A percentile compares a stretch with the other conserved stretches of the same genome.
Evolutionary conservation across 208 protist genomes (phyloP).

Genomic region (Kentomonas sorsogonicus): DNA sequence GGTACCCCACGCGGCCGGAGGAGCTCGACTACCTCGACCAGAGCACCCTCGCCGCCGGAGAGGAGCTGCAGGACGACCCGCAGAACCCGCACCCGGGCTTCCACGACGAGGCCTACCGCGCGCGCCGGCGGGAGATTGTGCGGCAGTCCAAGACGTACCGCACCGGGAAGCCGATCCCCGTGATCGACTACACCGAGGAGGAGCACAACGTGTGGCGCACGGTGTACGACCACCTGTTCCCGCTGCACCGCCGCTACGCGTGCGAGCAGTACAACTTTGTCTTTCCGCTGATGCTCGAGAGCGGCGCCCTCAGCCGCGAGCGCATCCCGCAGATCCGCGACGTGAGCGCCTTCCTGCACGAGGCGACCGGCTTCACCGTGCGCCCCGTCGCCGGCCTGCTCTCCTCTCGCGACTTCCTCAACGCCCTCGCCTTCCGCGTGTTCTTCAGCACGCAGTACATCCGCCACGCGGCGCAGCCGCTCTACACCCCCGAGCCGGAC

Average conservation of each 20-base stretch:
- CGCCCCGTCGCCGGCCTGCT: slow-evolving; percentile 92
- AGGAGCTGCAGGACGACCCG: slow-evolving; percentile 85
- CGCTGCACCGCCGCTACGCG: slow-evolving; percentile 90
- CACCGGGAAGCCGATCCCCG: slow-evolving; percentile 78
- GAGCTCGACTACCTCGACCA: slow-evolving; percentile 87
- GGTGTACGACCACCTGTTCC: slow-evolving; percentile 81
- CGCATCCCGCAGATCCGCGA: slow-evolving; percentile 93
- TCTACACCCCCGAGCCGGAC: slow-evolving; percentile 97
- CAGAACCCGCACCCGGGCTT: slow-evolving; percentile 93
- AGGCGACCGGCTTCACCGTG: slow-evolving; percentile 91
- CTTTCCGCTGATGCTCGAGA: slow-evolving; percentile 90
- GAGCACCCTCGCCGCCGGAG: slow-evolving; percentile 72
- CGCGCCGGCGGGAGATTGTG: slow-evolving; percentile 79
- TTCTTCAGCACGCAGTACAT: slow-evolving; percentile 98
- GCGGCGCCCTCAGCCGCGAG: slow-evolving; percentile 86
- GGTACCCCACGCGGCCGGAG: slow-evolving; percentile 55
- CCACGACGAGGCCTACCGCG: slow-evolving; percentile 90
- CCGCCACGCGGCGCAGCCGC: slow-evolving; percentile 89
- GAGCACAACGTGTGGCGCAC: slow-evolving; percentile 89
- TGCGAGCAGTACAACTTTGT: slow-evolving; percentile 92
- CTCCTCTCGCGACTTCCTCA: slow-evolving; percentile 93
- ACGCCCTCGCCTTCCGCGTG: slow-evolving; percentile 92
- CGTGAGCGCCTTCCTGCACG: slow-evolving; percentile 90
- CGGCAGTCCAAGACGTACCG: slow-evolving; percentile 68
- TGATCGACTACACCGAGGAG: slow-evolving; percentile 89